phyloP scores from a whole-genome alignment of 225 moss, liverwort and hornwort species.

The Asterella californica region DNA sequence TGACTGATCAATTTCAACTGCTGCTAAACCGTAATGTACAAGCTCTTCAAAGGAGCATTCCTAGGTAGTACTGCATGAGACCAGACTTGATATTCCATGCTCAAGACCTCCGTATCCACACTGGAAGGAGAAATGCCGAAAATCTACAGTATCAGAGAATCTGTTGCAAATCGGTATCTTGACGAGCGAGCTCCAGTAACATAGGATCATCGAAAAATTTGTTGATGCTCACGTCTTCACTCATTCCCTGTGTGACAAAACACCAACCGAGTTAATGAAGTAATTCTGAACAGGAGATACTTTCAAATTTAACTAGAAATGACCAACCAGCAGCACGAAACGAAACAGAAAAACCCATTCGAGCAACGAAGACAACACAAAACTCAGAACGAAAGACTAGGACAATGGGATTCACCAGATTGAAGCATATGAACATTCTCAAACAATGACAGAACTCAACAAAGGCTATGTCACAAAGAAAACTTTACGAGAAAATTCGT shows the following conservation, averaged over 20 bases:
- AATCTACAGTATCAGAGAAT: constrained; percentile 53
- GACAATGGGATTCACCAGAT: too few species aligned
- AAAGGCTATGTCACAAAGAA: too few species aligned
- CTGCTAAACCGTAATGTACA: constrained; percentile 13
- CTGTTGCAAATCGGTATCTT: constrained; percentile 98
- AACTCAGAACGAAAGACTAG: neutral
- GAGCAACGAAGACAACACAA: neutral
- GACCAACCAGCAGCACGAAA: neutral
- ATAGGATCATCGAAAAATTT: constrained; percentile 99
- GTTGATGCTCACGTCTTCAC: constrained; percentile 98
- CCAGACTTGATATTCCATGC: neutral
- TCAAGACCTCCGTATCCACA: neutral
- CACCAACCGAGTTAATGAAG: neutral
- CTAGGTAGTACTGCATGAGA: neutral
- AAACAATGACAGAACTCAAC: too few species aligned
- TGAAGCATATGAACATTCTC: too few species aligned
- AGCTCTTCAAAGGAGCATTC: constrained; percentile 7
- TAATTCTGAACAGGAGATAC: neutral
- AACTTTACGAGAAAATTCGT: too few species aligned
- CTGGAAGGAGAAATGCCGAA: neutral
- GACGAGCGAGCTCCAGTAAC: constrained; percentile 96
- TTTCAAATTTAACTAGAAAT: too few species aligned
- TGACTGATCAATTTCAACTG: neutral
- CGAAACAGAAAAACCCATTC: neutral
- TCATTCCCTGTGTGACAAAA: constrained; percentile 72